Percentiles rank a stretch among this genome's conserved stretches.
Conservation (phyloP, 345 rosid genomes). For the Citrus sp. region DNA sequence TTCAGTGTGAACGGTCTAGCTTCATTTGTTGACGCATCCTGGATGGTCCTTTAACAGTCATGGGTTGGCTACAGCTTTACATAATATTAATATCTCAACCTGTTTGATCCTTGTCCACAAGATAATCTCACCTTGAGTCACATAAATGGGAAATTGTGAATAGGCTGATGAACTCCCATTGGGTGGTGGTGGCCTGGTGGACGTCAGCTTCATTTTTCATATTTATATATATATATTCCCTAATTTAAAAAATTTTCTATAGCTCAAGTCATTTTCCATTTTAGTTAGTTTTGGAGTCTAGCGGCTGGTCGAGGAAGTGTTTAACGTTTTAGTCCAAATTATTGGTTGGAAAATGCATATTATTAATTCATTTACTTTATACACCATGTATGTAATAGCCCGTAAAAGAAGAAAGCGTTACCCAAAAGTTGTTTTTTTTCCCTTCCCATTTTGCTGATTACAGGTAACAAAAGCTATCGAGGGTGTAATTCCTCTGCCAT, state of each 20-base stretch:
- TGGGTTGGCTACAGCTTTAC: not conserved
- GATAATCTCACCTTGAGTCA: not conserved
- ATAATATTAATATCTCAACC: not conserved
- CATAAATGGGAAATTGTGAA: not conserved
- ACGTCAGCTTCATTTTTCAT: not conserved
- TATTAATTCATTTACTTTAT: too few relatives aligned
- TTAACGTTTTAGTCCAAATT: not conserved
- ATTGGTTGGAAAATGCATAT: not conserved
- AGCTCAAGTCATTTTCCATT: not conserved
- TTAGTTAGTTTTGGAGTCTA: not conserved
- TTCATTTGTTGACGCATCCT: not conserved
- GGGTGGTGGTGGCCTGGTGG: not conserved
- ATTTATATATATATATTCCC: not conserved
- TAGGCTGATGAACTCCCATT: not conserved
- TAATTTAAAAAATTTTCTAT: too few relatives aligned
- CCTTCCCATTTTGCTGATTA: conserved; percentile 19
- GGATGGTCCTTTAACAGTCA: not conserved
- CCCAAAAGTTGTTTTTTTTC: conserved; percentile 26
- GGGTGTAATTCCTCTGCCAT: conserved; percentile 61
- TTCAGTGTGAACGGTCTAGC: not conserved
- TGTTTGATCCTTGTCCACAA: too few relatives aligned
- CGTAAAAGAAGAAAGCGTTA: conserved; percentile 3
- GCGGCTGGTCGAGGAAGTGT: not conserved
- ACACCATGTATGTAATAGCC: not conserved
- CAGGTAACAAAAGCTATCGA: conserved; percentile 76